Evolutionary conservation across 495 filamentous ascomycete species (phyloP).

Genomic region (Ramalina intermedia): DNA sequence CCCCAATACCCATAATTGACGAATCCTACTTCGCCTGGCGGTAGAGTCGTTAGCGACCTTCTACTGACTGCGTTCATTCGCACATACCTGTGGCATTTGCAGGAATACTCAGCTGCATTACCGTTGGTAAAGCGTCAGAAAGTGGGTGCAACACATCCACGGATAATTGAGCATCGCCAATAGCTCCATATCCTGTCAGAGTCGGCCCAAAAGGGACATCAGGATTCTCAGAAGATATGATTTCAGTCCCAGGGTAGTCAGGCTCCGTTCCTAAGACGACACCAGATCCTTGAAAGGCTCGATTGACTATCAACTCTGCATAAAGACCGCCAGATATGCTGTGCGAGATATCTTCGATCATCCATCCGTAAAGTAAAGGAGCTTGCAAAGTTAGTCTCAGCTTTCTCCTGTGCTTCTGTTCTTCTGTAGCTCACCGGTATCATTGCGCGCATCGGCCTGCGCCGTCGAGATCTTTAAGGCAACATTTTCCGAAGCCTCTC

Average conservation of each 20-base stretch:
- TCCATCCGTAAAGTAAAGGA: slow-evolving; percentile 41
- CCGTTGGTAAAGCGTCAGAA: slow-evolving; percentile 41
- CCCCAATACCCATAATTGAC: slow-evolving; percentile 48
- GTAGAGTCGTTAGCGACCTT: too few species aligned
- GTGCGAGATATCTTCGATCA: slow-evolving; percentile 63
- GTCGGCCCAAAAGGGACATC: slow-evolving; percentile 22
- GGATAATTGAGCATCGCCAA: slow-evolving; percentile 35
- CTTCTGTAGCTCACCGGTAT: too few species aligned
- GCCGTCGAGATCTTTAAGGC: background rate
- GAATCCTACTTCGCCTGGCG: slow-evolving; percentile 33
- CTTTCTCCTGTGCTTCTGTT: slow-evolving; percentile 22
- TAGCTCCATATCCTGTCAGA: slow-evolving; percentile 38
- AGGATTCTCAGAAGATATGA: slow-evolving; percentile 1
- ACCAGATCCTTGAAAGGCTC: slow-evolving; percentile 45
- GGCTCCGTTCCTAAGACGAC: background rate
- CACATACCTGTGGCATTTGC: slow-evolving; percentile 9
- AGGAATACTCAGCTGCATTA: slow-evolving; percentile 38
- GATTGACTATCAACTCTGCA: slow-evolving; percentile 57
- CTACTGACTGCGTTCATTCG: too few species aligned
- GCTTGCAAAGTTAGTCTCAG: slow-evolving; percentile 25
- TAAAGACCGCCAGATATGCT: slow-evolving; percentile 67
- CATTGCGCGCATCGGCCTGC: background rate
- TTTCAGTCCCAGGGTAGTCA: background rate
- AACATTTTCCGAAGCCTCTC: background rate
- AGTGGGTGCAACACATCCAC: slow-evolving; percentile 33